Base-by-base conservation (phyloP, 768 basidiomycete genomes). In the Lactarius akahatsu region DNA sequence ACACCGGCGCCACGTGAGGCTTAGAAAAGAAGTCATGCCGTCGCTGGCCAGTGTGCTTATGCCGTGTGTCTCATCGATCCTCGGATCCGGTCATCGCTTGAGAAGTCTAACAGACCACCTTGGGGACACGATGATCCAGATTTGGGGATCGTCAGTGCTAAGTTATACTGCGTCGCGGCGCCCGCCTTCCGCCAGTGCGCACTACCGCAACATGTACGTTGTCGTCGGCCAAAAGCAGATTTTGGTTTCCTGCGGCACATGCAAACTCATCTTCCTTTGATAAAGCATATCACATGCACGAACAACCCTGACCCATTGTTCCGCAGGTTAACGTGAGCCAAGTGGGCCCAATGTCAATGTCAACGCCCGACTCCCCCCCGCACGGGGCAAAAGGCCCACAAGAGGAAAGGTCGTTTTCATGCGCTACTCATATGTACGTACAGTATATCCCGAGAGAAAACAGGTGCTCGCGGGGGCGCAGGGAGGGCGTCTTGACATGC, bases 61-160 rank as follows among this genome's bases (percentile, higher is more conserved):
- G 55, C 18, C 20, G 20, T 30, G 28, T 34, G 55, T 56, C 65
- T 23, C 47, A 43, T 62, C 61, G 60, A 13, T 41, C 32, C 28
- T 23, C 54, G 43, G 55, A 40, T 28, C 57, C 38, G 36, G 47
- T 61, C 47, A 45, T 54, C 55, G 65, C 56, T 62, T 66, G 50
- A 9, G 43, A 45, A 20, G 36, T 28, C 28, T 41, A 6, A 23
- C 13, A 20, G 11, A 52, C 50, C 18, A 50, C 11, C 13, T 26
- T 13, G 23, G n/a, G 47, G 45, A 36, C 13, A 5, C 11, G 32
- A 61, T 52, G 16, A 62, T 36, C 56, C 20, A 36, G 41, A 63
- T 63, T 52, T 13, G 26, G 15, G 26, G 50, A 52, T 52, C 50
- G 26, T 41, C 41, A 41, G 16, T 40, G 38, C 15, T 13, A 38